These are phyloP conservation scores for Pelargonium nanum DNA, from an alignment of 345 rosid genomes.

Conservation along the genomic window DNA sequence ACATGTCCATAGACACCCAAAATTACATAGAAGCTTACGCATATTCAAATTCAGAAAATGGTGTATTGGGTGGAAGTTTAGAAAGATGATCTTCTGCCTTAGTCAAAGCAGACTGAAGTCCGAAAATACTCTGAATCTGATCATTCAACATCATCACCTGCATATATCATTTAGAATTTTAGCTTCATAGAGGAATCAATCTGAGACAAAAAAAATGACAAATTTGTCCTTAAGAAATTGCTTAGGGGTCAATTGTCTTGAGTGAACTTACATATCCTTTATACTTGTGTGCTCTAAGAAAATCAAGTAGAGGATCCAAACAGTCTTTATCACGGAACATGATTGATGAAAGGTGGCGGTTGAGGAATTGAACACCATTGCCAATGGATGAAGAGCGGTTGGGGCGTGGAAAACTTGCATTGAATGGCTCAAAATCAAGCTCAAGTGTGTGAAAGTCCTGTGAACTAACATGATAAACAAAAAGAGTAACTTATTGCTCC, in stretches of 20 bases:
- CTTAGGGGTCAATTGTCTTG: neutral
- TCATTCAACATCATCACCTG: constrained; percentile 95
- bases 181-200: neutral
- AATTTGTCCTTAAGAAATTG: no score
- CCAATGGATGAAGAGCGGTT: constrained; percentile 89
- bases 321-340: constrained; percentile 91
- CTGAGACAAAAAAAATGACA: no score
- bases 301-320: constrained; percentile 78
- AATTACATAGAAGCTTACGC: constrained; percentile 20
- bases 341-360: constrained; percentile 86
- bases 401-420: constrained; percentile 79
- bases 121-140: constrained; percentile 46
- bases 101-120: constrained; percentile 53
- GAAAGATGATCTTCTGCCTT: constrained; percentile 89
- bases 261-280: constrained; percentile 74
- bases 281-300: constrained; percentile 70
- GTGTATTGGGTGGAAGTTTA: constrained; percentile 58
- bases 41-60: constrained; percentile 67
- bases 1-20: neutral
- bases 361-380: constrained; percentile 97
- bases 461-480: constrained; percentile 16
- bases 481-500: neutral
- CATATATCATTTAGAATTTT: constrained; percentile 11
- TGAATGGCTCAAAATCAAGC: constrained; percentile 97
- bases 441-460: constrained; percentile 53